Evolutionary conservation across 371 early-diverging fungal genomes (phyloP).

Genomic region (Gilbertella persicaria): DNA sequence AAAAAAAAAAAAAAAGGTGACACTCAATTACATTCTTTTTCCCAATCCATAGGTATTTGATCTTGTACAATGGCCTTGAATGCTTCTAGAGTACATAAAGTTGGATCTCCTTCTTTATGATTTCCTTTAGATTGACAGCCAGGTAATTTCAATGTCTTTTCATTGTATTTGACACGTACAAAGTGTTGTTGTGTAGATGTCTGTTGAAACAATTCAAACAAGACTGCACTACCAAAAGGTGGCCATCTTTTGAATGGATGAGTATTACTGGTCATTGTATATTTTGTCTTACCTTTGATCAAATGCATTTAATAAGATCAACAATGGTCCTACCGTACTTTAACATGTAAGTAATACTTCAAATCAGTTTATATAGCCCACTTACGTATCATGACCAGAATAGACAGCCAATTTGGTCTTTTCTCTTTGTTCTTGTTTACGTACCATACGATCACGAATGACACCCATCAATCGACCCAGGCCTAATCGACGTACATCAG

Average conservation of each 20-base stretch:
- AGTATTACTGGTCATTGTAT: background rate
- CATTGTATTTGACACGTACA: conserved; percentile 75
- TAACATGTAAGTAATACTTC: background rate
- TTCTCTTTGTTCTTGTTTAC: conserved; percentile 27
- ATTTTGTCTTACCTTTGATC: conserved; percentile 48
- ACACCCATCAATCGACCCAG: conserved; percentile 59
- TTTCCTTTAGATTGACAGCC: conserved; percentile 58
- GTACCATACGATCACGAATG: conserved; percentile 50
- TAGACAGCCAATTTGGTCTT: conserved; percentile 62
- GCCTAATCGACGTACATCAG: conserved; percentile 48
- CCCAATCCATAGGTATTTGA: conserved; percentile 58
- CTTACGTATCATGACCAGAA: conserved; percentile 79
- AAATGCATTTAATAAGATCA: conserved; percentile 58
- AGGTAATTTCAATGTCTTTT: conserved; percentile 59
- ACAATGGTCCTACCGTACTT: conserved; percentile 68
- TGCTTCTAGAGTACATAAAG: conserved; percentile 73
- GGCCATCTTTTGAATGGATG: conserved; percentile 40
- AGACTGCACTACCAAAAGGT: conserved; percentile 53
- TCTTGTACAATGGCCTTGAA: conserved; percentile 64
- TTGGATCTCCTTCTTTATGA: conserved; percentile 59
- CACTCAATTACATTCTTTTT: conserved; percentile 49
- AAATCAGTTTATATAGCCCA: background rate
- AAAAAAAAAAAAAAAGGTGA: no score
- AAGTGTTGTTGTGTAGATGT: conserved; percentile 48
- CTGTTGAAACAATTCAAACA: conserved; percentile 69